A percentile compares a stretch with the other conserved stretches of the same genome.
These are phyloP conservation scores for Neurospora sp. DNA, from an alignment of 2,329 filamentous ascomycete species.

Conservation along the genomic window DNA sequence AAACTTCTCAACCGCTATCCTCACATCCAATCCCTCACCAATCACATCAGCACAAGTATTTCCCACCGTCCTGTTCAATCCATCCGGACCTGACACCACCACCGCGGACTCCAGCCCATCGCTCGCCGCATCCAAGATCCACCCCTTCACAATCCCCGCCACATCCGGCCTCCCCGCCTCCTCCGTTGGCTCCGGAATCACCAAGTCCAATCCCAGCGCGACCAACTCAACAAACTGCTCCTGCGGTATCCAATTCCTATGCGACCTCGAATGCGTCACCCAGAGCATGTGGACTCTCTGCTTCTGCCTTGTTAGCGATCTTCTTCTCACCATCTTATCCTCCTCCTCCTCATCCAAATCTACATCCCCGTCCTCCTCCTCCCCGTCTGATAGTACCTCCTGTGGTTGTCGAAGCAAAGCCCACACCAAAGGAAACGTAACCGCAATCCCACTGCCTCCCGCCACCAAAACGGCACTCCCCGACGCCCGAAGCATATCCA, in stretches of 20 bases:
- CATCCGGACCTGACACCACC: conserved; percentile 53
- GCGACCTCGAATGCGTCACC: conserved; percentile 44
- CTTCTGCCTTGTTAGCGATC: background rate
- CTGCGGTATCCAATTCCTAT: conserved; percentile 43
- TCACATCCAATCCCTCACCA: conserved; percentile 36
- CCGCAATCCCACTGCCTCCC: conserved; percentile 56
- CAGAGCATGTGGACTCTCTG: conserved; percentile 44
- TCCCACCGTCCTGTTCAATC: conserved; percentile 48
- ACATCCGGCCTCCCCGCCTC: conserved; percentile 46
- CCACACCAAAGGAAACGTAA: conserved; percentile 51
- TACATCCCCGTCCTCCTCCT: conserved; percentile 13
- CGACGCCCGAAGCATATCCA: conserved; percentile 39
- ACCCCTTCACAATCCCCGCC: conserved; percentile 29
- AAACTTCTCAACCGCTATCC: conserved; percentile 56
- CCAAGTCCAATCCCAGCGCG: conserved; percentile 38
- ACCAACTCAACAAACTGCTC: conserved; percentile 39
- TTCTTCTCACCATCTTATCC: background rate
- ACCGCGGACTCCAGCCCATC: conserved; percentile 33
- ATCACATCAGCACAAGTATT: conserved; percentile 45
- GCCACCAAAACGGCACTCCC: conserved; percentile 46
- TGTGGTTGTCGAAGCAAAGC: conserved; percentile 28
- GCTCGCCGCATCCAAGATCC: conserved; percentile 20
- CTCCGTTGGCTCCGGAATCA: conserved; percentile 44
- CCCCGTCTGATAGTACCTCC: background rate
- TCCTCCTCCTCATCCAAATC: conserved; percentile 4